Conservation (phyloP, 164 flowering plant species). For the Stephania yunnanensis region DNA sequence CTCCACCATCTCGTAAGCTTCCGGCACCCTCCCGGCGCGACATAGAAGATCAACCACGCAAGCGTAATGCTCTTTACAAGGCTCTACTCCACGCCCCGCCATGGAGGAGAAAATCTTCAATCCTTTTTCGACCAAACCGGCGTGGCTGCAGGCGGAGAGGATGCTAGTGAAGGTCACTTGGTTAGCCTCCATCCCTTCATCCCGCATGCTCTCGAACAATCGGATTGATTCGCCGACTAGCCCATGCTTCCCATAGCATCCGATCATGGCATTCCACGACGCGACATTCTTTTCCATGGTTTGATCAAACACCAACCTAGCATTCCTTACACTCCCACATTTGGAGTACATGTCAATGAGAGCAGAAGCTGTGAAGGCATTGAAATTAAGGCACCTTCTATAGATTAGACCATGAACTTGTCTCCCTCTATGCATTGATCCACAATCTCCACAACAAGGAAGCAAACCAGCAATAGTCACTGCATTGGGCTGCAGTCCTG, state of each 20-base stretch:
- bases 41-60: slow-evolving; percentile 59
- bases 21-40: slow-evolving; percentile 52
- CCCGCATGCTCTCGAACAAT: slow-evolving; percentile 52
- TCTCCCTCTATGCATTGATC: slow-evolving; percentile 39
- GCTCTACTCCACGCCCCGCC: slow-evolving; percentile 31
- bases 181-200: slow-evolving; percentile 38
- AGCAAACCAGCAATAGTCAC: slow-evolving; percentile 59
- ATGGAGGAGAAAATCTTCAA: slow-evolving; percentile 41
- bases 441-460: slow-evolving; percentile 45
- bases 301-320: slow-evolving; percentile 43
- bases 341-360: slow-evolving; percentile 47
- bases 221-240: slow-evolving; percentile 34
- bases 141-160: slow-evolving; percentile 70
- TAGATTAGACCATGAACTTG: slow-evolving; percentile 48
- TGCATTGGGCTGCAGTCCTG: slow-evolving; percentile 46
- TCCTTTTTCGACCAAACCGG: slow-evolving; percentile 53
- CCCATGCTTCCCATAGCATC: slow-evolving; percentile 68
- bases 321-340: slow-evolving; percentile 47
- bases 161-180: slow-evolving; percentile 50
- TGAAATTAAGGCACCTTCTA: slow-evolving; percentile 34
- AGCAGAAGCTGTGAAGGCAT: slow-evolving; percentile 49
- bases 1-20: slow-evolving; percentile 53
- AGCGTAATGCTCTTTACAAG: slow-evolving; percentile 51
- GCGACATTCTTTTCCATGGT: slow-evolving; percentile 31
- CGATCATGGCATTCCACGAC: slow-evolving; percentile 65